These are phyloP conservation scores for Heracleum sosnowskyi DNA, from an alignment of 129 eudicot species.

Conservation along the genomic window DNA sequence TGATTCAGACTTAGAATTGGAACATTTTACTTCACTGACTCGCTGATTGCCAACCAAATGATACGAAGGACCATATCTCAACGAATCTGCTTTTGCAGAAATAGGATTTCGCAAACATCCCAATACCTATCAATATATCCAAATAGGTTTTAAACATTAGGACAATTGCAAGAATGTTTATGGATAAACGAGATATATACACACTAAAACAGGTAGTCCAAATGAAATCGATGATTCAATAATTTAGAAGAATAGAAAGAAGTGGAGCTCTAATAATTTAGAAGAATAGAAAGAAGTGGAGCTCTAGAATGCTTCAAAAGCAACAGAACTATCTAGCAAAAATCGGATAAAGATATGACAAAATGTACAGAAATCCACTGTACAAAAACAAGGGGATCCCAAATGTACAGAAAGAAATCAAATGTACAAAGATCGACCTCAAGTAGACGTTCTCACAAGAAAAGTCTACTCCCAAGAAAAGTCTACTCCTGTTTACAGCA, in stretches of 20 bases:
- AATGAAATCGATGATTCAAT: no score
- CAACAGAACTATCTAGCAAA: background rate
- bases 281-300: background rate
- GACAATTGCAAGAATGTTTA: background rate
- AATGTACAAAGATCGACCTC: background rate
- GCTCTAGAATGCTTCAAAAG: background rate
- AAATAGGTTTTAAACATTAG: background rate
- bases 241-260: background rate
- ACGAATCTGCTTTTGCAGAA: slow-evolving; percentile 5
- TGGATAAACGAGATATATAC: background rate
- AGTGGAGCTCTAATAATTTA: background rate
- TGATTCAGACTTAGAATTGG: slow-evolving; percentile 18
- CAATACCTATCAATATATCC: background rate
- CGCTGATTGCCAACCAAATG: slow-evolving; percentile 15
- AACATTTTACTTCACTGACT: slow-evolving; percentile 11
- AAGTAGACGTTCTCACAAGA: no score
- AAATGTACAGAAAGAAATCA: background rate
- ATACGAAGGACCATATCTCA: background rate
- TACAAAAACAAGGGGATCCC: background rate
- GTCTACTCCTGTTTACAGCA: background rate
- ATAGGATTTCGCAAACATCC: slow-evolving; percentile 2
- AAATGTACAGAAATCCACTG: background rate
- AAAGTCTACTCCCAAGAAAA: background rate
- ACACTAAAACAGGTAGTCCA: background rate
- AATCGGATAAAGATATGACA: no score